Base-by-base conservation (phyloP, 1,139 yeast genomes). In the Kodamaea sp. region DNA sequence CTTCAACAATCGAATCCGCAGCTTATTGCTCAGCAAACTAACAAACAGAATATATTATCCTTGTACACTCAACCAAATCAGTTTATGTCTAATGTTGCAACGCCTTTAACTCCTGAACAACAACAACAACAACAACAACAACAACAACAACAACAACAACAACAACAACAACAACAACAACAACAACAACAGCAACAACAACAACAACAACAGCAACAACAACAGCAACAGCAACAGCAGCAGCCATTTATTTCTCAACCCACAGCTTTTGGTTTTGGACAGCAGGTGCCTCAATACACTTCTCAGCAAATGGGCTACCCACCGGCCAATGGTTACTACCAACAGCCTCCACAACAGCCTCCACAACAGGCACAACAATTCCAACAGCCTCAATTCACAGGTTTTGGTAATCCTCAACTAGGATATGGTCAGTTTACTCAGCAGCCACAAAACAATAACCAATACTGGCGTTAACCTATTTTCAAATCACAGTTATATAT, bases 1-100 rank as follows among this genome's bases (percentile, higher is more conserved):
- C 57, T 58, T 44, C 76, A 67, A 45, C 78, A 73, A 47, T 55
- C 59, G 12, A 68, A 66, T 43, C 75, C 75, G 7, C 74, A 66
- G 44, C 54, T 64, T 40, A 46, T 60, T 8, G 70, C 70, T 5
- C 78, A 71, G 45, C 78, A 73, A 42, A 66, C 72, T 1, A 67
- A 59, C 36, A 70, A 68, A 42, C 73, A 67, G 47, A 63, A 54
- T 40, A 70, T 71, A 8, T 44, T 71, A 55, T 65, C 72, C 5
- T 61, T 71, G 44, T 71, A 71, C 44, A 59, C 48, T 39, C 70
- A 69, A 41, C 73, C 74, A 1, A 58, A 54, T 28, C 52, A 46
- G 24, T 60, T 52, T 29, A 39, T 57, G 7, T 53, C 70, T 2
- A 58, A 55, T 40, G 63, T 58, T 12, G 64, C 58, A 2, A 56